A percentile compares a stretch with the other conserved stretches of the same genome.
These are phyloP conservation scores for Lupinus albus DNA, from an alignment of 306 rosid genomes.

Conservation along the genomic window DNA sequence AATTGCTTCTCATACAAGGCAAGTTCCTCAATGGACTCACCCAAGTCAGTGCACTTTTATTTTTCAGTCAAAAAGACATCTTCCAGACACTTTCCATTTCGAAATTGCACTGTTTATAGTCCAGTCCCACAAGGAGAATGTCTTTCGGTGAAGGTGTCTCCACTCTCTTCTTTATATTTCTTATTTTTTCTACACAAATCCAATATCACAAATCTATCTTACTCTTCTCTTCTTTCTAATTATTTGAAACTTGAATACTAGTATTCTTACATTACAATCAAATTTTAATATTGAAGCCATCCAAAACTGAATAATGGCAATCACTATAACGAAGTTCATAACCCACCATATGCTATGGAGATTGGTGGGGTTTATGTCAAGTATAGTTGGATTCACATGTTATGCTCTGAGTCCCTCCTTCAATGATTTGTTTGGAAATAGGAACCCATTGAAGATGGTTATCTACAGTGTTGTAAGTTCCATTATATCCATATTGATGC, in stretches of 20 bases:
- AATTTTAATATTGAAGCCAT: no score
- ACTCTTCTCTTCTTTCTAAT: not conserved
- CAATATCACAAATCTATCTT: not conserved
- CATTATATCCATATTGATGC: not conserved
- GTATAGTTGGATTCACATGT: not conserved
- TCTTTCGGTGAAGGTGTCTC: not conserved
- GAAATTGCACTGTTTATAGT: not conserved
- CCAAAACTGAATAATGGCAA: not conserved
- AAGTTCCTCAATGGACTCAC: not conserved
- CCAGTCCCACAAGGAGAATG: not conserved
- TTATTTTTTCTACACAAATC: not conserved
- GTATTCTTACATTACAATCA: not conserved
- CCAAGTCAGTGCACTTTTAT: not conserved
- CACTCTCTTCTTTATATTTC: not conserved
- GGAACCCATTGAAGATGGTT: constrained; percentile 14
- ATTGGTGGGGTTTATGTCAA: not conserved
- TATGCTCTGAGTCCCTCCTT: constrained; percentile 5
- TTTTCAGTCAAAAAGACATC: no score
- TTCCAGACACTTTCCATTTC: not conserved
- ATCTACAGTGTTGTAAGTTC: not conserved
- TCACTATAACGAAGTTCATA: not conserved
- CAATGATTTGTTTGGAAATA: not conserved
- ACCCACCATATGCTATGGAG: constrained; percentile 21
- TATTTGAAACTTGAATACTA: not conserved
- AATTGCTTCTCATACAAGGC: no score